Evolutionary conservation across 192 early-diverging fungal genomes (phyloP), one percentile per base, ranked within the genome.

Genomic region (Coemansia sp.): DNA sequence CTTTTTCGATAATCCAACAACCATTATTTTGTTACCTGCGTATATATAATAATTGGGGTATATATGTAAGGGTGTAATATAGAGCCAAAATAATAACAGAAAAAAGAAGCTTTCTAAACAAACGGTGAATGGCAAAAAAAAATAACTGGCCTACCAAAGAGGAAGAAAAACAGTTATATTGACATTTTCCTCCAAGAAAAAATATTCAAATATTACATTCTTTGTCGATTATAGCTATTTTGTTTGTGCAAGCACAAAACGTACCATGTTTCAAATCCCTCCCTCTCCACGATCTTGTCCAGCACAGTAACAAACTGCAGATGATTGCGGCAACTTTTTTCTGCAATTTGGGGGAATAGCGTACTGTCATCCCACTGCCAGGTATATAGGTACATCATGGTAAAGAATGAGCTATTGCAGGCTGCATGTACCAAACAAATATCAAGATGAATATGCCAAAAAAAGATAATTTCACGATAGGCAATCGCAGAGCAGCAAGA

Each of bases 1-100:
- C 25, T 65, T 51, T 51, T 59, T 67, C 16, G 66, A 60, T 29
- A 71, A 61, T 12, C 74, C 74, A 25, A 61, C 33, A 30, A 67
- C 74, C 74, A 77, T 77, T 7, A 12, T 56, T 26, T 35, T 26
- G 2, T 53, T 49, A 23, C 10, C 7, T 13, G 21, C 29, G 18
- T 29, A 13, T 33, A 33, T 29, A 33, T 20, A 33, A 43, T 33
- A 56, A 13, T 29, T 52, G 10, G 46, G 9, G n/a, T 20, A 46
- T 6, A 46, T 46, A 18, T 20, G 43, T 0, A 46, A 1, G 12
- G 43, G 7, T 46, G 43, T 4, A 20, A 20, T 46, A 46, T 46
- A 46, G n/a, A 46, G 16, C 13, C 42, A 15, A 45, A 45, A 45
- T n/a, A 6, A 45, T 6, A n/a, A 45, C n/a, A 45, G 6, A 18